Base-by-base conservation (phyloP, 2,329 filamentous ascomycete genomes). In the Trichophyton verrucosum region DNA sequence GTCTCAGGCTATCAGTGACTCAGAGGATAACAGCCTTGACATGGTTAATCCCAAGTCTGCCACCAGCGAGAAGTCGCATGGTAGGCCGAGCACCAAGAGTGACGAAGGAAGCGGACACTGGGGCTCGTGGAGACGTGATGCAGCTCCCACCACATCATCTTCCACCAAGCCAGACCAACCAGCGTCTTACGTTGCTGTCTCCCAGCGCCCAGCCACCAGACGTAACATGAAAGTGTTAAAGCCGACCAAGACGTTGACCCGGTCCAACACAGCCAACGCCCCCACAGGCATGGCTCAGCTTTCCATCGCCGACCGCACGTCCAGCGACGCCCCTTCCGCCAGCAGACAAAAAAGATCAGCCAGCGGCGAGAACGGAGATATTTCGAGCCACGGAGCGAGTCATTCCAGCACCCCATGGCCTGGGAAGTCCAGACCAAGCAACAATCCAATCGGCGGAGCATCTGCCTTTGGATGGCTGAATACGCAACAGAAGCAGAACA, bases 181-280 rank as follows among this genome's bases (percentile, higher is more conserved):
- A 4, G 70, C 61, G 57, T 61, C 66, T 3, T 68, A 76, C 13
- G 86, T 84, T 66, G 72, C 74, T 24, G 59, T 85, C 27, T 89
- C 90, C 69, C 86, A 89, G 70, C 86, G 86, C 66, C 78, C 86
- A 65, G 75, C 84, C 69, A 78, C 84, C 56, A 74, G 77, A 17
- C 75, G 80, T 57, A 86, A 85, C 58, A 97, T 97, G 87, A 97
- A 96, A 77, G 87, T 96, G 1, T 78, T 97, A 59, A 90, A 91
- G 69, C 86, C 92, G 1, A 81, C 81, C 61, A 94, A 90, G 71
- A 79, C 75, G 1, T 65, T 75, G 2, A 78, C 79, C 9, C 62
- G 62, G 9, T 61, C 61, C 22, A 59, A 57, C 6, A 62, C 64
- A 22, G 57, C 47, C 36, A 55, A 55, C n/a, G 57, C n/a, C 30